Conservation (phyloP, 2,329 filamentous ascomycete species). For the Fusarium piperis region DNA sequence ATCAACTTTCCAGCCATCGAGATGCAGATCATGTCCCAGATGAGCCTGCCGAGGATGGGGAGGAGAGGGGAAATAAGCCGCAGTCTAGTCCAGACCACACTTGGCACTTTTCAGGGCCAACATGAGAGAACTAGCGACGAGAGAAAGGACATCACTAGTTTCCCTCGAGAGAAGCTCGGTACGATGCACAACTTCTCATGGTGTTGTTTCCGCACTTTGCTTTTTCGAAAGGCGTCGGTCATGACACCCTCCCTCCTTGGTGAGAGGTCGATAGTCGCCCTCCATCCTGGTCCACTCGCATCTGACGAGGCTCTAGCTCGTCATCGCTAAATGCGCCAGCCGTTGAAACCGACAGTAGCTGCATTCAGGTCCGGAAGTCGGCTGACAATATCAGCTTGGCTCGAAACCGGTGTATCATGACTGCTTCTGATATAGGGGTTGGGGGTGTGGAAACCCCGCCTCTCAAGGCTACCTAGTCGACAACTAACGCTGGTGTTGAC, state of each 20-base stretch:
- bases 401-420: background rate
- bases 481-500: background rate
- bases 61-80: constrained; percentile 9
- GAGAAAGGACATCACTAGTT: background rate
- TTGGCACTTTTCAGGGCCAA: background rate
- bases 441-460: background rate
- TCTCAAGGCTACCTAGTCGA: background rate
- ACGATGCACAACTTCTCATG: background rate
- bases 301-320: background rate
- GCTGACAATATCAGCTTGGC: background rate
- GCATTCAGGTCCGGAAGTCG: background rate
- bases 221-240: constrained; percentile 3
- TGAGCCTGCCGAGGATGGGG: constrained; percentile 24
- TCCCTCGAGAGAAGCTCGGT: background rate
- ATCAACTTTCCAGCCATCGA: constrained; percentile 4
- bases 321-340: background rate
- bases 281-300: background rate
- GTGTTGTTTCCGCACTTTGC: constrained; percentile 10
- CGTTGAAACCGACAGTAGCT: background rate
- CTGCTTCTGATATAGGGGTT: background rate
- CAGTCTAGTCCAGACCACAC: background rate
- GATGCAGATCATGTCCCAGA: constrained; percentile 34
- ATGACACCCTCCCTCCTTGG: background rate
- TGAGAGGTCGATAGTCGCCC: background rate
- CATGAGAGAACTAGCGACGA: background rate